Conservation (phyloP, 345 rosid species). For the Boechera divaricarpa region DNA sequence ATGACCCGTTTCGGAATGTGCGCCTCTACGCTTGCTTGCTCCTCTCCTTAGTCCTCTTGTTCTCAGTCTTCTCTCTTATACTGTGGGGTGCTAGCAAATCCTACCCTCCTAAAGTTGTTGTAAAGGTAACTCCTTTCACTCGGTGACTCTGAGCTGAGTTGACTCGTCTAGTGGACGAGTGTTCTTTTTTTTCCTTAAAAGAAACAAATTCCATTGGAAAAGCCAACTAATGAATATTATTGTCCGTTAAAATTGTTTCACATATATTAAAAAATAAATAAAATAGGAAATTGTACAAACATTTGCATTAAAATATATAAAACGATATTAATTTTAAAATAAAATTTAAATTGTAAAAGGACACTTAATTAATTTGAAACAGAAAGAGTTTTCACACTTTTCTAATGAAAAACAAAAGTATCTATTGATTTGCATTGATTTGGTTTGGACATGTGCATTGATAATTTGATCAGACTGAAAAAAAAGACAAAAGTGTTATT, state of each 20-base stretch:
- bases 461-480: background rate
- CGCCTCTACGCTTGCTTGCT: conserved; percentile 65
- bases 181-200: conserved; percentile 32
- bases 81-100: conserved; percentile 86
- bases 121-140: conserved; percentile 57
- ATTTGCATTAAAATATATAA: no score
- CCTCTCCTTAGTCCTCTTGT: conserved; percentile 61
- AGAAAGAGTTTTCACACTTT: background rate
- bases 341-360: no score
- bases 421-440: conserved; percentile 5
- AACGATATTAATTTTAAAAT: no score
- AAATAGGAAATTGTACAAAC: no score
- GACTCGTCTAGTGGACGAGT: conserved; percentile 25
- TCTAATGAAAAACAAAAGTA: background rate
- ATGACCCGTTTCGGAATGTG: conserved; percentile 46
- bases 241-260: no score
- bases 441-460: background rate
- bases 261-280: no score
- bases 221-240: conserved; percentile 18
- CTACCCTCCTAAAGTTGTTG: conserved; percentile 69
- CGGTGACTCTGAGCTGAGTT: conserved; percentile 15
- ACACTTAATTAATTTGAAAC: no score
- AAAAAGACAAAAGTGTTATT: conserved; percentile 8
- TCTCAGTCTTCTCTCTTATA: conserved; percentile 69
- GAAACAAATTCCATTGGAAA: conserved; percentile 19